A percentile compares a stretch with the other conserved stretches of the same genome.
These are phyloP conservation scores for Allium sativum DNA, from an alignment of 106 monocot genomes.

Conservation along the genomic window DNA sequence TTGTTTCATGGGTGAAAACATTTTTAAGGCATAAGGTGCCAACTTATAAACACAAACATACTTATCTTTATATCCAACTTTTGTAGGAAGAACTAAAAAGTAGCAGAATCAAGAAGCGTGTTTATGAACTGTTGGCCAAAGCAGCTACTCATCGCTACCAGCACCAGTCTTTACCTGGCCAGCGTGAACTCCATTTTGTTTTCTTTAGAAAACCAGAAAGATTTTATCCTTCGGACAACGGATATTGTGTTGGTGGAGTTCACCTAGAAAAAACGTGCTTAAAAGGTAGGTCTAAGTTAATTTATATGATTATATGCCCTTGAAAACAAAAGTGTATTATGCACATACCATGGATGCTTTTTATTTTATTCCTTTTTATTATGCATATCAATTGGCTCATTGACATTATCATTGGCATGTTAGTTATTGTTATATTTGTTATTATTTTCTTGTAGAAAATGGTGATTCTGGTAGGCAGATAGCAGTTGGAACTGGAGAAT, in stretches of 20 bases:
- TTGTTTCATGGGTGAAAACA: no score
- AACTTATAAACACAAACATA: no score
- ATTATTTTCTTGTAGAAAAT: constrained; percentile 37
- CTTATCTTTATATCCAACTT: background rate
- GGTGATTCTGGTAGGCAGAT: constrained; percentile 39
- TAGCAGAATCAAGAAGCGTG: constrained; percentile 65
- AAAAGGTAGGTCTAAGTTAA: constrained; percentile 32
- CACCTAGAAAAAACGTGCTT: constrained; percentile 73
- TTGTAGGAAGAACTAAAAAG: constrained; percentile 76
- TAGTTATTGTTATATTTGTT: constrained; percentile 1
- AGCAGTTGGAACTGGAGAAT: constrained; percentile 68
- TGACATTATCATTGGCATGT: background rate
- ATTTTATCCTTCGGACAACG: constrained; percentile 56
- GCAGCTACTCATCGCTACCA: constrained; percentile 32
- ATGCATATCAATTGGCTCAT: no score
- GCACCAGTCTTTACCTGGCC: constrained; percentile 15
- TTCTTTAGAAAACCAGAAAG: constrained; percentile 81
- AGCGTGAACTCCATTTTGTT: constrained; percentile 70
- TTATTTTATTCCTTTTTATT: background rate
- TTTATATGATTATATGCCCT: background rate
- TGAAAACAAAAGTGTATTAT: background rate
- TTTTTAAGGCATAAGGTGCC: no score
- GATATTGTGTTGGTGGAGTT: constrained; percentile 34
- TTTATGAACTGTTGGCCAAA: constrained; percentile 72
- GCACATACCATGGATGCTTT: background rate